Conservation (phyloP, 2,329 filamentous ascomycete species). For the Botrytis elliptica region DNA sequence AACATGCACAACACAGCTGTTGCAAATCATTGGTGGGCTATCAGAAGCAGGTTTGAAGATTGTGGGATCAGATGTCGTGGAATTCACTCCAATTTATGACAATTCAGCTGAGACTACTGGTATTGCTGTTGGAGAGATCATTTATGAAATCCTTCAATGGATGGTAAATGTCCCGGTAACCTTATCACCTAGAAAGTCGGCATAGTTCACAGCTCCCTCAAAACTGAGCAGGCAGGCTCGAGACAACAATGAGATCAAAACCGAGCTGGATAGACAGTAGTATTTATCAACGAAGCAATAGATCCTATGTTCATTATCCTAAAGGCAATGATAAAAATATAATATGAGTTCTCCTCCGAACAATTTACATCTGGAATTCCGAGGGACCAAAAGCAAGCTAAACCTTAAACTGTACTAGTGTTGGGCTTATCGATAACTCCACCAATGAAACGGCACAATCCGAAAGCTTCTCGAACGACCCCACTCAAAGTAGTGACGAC, state of each 20-base stretch:
- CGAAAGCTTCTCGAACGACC: neutral
- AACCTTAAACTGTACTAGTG: neutral
- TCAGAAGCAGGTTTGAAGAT: slow-evolving; percentile 37
- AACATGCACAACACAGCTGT: slow-evolving; percentile 25
- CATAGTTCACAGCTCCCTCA: neutral
- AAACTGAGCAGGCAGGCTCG: neutral
- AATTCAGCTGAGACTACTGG: slow-evolving; percentile 38
- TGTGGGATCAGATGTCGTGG: slow-evolving; percentile 38
- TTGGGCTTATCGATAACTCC: neutral
- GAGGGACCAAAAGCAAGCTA: neutral
- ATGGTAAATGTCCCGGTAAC: slow-evolving; percentile 36
- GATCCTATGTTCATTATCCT: neutral
- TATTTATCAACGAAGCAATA: neutral
- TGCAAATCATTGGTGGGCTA: slow-evolving; percentile 36
- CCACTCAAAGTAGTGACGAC: neutral
- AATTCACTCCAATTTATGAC: slow-evolving; percentile 38
- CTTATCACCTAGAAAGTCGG: slow-evolving; percentile 2
- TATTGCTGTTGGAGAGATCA: slow-evolving; percentile 34
- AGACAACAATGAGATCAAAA: neutral
- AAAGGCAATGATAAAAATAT: neutral
- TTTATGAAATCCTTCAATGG: slow-evolving; percentile 38
- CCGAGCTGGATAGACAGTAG: neutral
- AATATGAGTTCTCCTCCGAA: neutral
- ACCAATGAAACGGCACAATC: neutral
- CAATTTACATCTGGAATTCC: neutral